Evolutionary conservation across 441 rosid species (phyloP).

Genomic region (Erodium moschatum): DNA sequence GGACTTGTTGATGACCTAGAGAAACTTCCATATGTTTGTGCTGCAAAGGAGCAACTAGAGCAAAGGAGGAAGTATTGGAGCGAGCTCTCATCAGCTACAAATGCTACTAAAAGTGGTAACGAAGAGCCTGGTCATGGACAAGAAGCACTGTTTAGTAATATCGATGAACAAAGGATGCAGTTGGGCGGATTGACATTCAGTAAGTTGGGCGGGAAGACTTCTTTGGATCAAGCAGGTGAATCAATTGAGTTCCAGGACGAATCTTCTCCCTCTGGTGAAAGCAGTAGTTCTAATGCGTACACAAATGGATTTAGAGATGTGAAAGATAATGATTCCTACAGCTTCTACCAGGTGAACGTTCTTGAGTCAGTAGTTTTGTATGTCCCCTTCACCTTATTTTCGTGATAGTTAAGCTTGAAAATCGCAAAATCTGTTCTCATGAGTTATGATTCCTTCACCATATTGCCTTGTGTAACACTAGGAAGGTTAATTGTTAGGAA

Average conservation of each 20-base stretch:
- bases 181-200: slow-evolving; percentile 23
- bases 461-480: not conserved
- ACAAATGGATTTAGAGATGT: slow-evolving; percentile 32
- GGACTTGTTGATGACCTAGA: slow-evolving; percentile 85
- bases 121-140: slow-evolving; percentile 15
- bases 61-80: slow-evolving; percentile 75
- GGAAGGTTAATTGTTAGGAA: too few species aligned
- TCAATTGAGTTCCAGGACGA: slow-evolving; percentile 32
- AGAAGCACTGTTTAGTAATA: slow-evolving; percentile 22
- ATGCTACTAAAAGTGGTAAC: slow-evolving; percentile 25
- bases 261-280: slow-evolving; percentile 38
- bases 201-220: slow-evolving; percentile 27
- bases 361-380: slow-evolving; percentile 8
- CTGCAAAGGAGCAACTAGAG: slow-evolving; percentile 70
- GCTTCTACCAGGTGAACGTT: slow-evolving; percentile 75
- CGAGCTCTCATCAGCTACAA: slow-evolving; percentile 26
- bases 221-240: slow-evolving; percentile 35
- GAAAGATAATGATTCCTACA: slow-evolving; percentile 52
- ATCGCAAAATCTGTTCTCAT: not conserved
- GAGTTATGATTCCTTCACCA: too few species aligned
- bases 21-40: slow-evolving; percentile 86
- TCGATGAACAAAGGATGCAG: slow-evolving; percentile 27
- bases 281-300: slow-evolving; percentile 25
- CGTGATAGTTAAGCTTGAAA: not conserved
- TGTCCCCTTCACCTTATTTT: too few species aligned